These are phyloP conservation scores for Colletotrichum acutatum DNA, from an alignment of 2,329 filamentous ascomycete species.

Conservation along the genomic window DNA sequence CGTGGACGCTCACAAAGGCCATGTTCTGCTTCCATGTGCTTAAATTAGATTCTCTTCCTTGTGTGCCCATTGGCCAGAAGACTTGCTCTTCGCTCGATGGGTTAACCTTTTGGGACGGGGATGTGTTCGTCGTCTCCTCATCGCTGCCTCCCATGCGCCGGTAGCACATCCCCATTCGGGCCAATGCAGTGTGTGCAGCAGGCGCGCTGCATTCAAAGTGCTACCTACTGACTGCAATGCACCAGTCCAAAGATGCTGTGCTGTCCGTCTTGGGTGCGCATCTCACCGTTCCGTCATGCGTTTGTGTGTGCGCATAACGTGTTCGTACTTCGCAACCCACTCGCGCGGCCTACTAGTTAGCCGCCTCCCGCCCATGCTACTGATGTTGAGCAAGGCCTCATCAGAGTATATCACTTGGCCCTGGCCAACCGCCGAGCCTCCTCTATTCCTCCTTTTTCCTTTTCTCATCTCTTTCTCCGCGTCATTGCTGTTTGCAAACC, in stretches of 20 bases:
- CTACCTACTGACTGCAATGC: not conserved
- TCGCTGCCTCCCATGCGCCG: conserved; percentile 27
- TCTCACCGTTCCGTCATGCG: conserved; percentile 12
- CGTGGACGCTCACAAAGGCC: conserved; percentile 38
- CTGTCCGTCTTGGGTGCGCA: conserved; percentile 18
- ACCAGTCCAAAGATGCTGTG: conserved; percentile 1
- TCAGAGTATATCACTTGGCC: conserved; percentile 30
- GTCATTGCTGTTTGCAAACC: conserved; percentile 28
- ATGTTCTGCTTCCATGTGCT: conserved; percentile 41
- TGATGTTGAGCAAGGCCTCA: conserved; percentile 15
- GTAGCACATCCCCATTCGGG: conserved; percentile 21
- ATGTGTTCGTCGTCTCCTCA: conserved; percentile 20
- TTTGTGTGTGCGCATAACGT: conserved; percentile 1
- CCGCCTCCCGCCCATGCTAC: conserved; percentile 18
- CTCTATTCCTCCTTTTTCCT: conserved; percentile 6
- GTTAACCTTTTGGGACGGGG: conserved; percentile 11
- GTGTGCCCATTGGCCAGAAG: conserved; percentile 46
- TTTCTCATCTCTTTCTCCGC: conserved; percentile 39
- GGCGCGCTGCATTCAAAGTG: conserved; percentile 22
- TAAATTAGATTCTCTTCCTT: conserved; percentile 47
- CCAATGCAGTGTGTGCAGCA: conserved; percentile 25
- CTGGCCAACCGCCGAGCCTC: conserved; percentile 22
- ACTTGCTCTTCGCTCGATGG: conserved; percentile 10
- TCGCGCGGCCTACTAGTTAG: conserved; percentile 20
- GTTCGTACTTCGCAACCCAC: conserved; percentile 26